Base-by-base conservation (phyloP, 31 red algal genomes). In the Endocladia muricata region DNA sequence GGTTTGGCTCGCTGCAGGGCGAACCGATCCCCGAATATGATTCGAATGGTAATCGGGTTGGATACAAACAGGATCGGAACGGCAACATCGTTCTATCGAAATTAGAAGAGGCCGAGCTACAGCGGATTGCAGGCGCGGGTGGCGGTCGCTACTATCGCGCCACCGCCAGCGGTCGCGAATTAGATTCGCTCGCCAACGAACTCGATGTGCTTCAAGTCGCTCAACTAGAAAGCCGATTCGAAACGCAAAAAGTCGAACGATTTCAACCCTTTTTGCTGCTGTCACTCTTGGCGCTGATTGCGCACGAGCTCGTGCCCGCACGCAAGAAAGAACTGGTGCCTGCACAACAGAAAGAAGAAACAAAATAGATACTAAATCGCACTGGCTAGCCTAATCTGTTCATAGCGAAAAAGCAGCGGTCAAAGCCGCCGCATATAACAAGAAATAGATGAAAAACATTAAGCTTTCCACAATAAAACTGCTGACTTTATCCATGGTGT, bases 201-300 rank as follows among this genome's bases (percentile, higher is more conserved):
- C 60, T 64, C 26, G 15, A 17, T 64, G 11, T 11, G 26, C 13
- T 64, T 15, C n/a, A 64, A 64, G 26, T 21, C 11, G 11, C 11
- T 21, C 15, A 64, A 64, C 15, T 64, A 64, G 60, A 64, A 64
- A 11, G 26, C 13, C n/a, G n/a, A n/a, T n/a, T n/a, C n/a, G n/a
- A n/a, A n/a, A n/a, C n/a, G n/a, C n/a, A n/a, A n/a, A n/a, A n/a
- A n/a, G n/a, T n/a, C n/a, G n/a, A n/a, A n/a, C n/a, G n/a, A n/a
- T n/a, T n/a, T n/a, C n/a, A n/a, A n/a, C n/a, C n/a, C n/a, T n/a
- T n/a, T n/a, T n/a, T n/a, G n/a, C n/a, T n/a, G n/a, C n/a, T n/a
- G n/a, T n/a, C n/a, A n/a, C n/a, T n/a, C n/a, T n/a, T n/a, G n/a
- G n/a, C n/a, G n/a, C n/a, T n/a, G n/a, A n/a, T n/a, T n/a, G n/a